Evolutionary conservation across 2,329 filamentous ascomycete genomes (phyloP), one percentile per base, ranked within the genome.

Genomic region (Hypoxylon sp.): DNA sequence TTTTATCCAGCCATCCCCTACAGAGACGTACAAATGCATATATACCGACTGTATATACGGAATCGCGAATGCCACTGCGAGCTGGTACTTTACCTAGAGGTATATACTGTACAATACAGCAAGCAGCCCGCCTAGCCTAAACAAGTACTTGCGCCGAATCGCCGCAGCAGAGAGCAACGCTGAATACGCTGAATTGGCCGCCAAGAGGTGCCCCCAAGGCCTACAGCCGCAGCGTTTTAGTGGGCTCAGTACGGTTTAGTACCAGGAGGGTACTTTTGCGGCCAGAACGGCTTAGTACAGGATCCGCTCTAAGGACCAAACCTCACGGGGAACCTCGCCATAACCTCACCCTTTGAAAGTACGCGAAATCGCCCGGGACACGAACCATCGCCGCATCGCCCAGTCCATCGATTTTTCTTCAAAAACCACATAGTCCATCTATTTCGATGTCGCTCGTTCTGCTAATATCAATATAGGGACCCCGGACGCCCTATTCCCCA

Each of bases 301-400:
- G 56, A 64, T 60, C 56, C 60, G 57, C 62, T 60, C 59, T 61
- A n/a, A n/a, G n/a, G n/a, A n/a, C n/a, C n/a, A 65, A 70, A 69
- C 67, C 67, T 70, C 67, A 41, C 18, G 38, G 38, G 18, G 20
- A 13, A 69, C 63, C 65, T 64, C 62, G 31, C 55, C 45, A 48
- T 21, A 81, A 85, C 82, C 77, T 85, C 82, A 83, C 75, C 77
- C 78, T 78, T 80, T 73, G 75, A 77, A 76, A 75, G 75, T 75
- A 81, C 77, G 77, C 75, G 74, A 79, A 82, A 81, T 78, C 73
- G 69, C 72, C 71, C 73, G 72, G 64, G 73, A 74, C 75, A 70
- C 75, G 75, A 79, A 74, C 75, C 81, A 85, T 85, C 83, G 75
- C 76, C 72, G 69, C 77, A 74, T 69, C 73, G 69, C 73, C 79